Percentiles rank a stretch among this genome's conserved stretches.
Evolutionary conservation across 1,139 yeast species (phyloP).

Genomic region (Hansenula lynferdii): DNA sequence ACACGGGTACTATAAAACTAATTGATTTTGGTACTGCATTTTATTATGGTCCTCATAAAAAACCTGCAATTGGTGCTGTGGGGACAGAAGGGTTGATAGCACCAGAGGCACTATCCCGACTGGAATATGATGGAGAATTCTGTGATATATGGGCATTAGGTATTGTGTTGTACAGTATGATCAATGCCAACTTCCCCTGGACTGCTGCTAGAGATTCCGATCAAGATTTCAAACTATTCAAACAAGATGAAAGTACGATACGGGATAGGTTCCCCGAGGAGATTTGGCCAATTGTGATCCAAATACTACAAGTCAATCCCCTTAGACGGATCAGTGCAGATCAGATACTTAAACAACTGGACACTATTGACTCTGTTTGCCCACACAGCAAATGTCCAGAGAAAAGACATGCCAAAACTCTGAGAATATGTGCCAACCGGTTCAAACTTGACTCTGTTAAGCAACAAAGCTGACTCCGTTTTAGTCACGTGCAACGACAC

Average conservation of each 20-base stretch:
- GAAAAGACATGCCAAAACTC: slow-evolving; percentile 1
- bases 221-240: slow-evolving; percentile 53
- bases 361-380: background rate
- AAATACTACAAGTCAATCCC: slow-evolving; percentile 7
- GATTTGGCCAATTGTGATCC: slow-evolving; percentile 1
- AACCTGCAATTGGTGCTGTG: slow-evolving; percentile 43
- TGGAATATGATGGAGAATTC: slow-evolving; percentile 57
- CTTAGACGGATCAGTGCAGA: slow-evolving; percentile 7
- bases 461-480: background rate
- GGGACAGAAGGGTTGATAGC: slow-evolving; percentile 68
- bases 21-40: slow-evolving; percentile 60
- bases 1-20: slow-evolving; percentile 62
- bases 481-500: background rate
- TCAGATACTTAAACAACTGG: slow-evolving; percentile 3
- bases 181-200: slow-evolving; percentile 68
- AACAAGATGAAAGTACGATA: background rate
- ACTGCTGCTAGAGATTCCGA: slow-evolving; percentile 74
- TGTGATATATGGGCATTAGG: slow-evolving; percentile 65
- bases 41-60: slow-evolving; percentile 38
- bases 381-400: slow-evolving; percentile 9
- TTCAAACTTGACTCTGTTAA: background rate
- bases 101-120: slow-evolving; percentile 53
- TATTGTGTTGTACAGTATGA: slow-evolving; percentile 33
- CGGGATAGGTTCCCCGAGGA: slow-evolving; percentile 7
- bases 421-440: slow-evolving; percentile 7